Evolutionary conservation across 1,284 basidiomycete species (phyloP).

Genomic region (Austroboletus rostrupii): DNA sequence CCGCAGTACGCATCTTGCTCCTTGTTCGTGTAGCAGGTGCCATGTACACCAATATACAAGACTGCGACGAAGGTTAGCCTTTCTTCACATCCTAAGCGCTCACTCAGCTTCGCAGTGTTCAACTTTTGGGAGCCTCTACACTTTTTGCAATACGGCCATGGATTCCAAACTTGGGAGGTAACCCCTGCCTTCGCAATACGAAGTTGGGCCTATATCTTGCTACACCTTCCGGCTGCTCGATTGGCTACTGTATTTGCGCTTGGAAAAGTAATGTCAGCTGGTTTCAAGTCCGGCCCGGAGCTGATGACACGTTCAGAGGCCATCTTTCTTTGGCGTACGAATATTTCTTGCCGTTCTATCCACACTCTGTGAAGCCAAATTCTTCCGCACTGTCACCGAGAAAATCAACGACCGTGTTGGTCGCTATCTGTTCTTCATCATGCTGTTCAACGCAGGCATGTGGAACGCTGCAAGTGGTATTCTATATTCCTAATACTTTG

Average conservation of each 20-base stretch:
- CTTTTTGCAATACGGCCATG: conserved; percentile 77
- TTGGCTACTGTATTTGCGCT: conserved; percentile 39
- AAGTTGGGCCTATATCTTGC: conserved; percentile 88
- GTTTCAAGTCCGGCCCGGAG: conserved; percentile 1
- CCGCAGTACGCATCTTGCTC: conserved; percentile 81
- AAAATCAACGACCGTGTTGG: conserved; percentile 87
- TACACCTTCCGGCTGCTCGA: conserved; percentile 65
- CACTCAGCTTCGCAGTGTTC: conserved; percentile 61
- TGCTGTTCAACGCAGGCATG: conserved; percentile 88
- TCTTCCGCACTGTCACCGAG: conserved; percentile 81
- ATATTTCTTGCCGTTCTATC: conserved; percentile 75
- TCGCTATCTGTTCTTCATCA: conserved; percentile 85
- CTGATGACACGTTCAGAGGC: conserved; percentile 47
- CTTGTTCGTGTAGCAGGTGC: conserved; percentile 82
- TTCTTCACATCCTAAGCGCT: not conserved
- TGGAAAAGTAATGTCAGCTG: conserved; percentile 45
- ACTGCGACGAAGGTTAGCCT: conserved; percentile 90
- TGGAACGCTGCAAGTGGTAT: conserved; percentile 84
- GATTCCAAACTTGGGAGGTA: conserved; percentile 98
- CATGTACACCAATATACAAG: conserved; percentile 93
- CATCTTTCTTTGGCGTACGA: conserved; percentile 86
- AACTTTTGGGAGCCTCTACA: conserved; percentile 99
- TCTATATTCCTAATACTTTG: conserved; percentile 2
- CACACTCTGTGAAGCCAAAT: conserved; percentile 76
- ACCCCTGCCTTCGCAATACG: conserved; percentile 88